These are phyloP conservation scores for Saccharomyces pastorianus DNA, from an alignment of 1,139 yeast species.

Conservation along the genomic window DNA sequence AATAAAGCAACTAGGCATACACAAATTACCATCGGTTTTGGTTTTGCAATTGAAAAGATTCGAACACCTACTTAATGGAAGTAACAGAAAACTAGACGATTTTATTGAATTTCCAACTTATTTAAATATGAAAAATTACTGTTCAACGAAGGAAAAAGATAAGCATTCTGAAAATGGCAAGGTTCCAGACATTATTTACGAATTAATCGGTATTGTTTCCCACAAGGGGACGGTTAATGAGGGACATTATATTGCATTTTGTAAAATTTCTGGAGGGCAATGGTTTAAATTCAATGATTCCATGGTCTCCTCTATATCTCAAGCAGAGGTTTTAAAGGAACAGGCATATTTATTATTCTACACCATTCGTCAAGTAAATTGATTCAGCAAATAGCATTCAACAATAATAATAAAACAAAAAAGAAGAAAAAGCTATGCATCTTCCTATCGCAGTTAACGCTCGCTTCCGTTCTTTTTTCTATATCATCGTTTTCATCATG, in stretches of 20 bases:
- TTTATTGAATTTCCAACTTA: conserved; percentile 65
- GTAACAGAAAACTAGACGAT: conserved; percentile 59
- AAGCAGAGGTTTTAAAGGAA: conserved; percentile 55
- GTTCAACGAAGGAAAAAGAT: conserved; percentile 27
- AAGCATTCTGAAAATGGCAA: conserved; percentile 7
- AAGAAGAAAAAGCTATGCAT: not conserved
- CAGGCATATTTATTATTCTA: conserved; percentile 79
- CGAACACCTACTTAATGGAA: conserved; percentile 57
- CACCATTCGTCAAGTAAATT: conserved; percentile 37
- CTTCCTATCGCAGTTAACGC: not conserved
- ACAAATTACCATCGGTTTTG: conserved; percentile 65
- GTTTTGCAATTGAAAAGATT: conserved; percentile 82
- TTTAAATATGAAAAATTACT: conserved; percentile 61
- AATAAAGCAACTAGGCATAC: conserved; percentile 59
- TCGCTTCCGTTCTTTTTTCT: not conserved
- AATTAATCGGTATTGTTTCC: conserved; percentile 76
- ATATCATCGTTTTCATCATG: not conserved
- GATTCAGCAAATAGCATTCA: not conserved
- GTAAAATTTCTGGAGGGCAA: conserved; percentile 59
- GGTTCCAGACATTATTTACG: conserved; percentile 44
- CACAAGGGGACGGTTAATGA: conserved; percentile 91
- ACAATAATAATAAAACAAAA: not conserved
- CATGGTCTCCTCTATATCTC: conserved; percentile 59
- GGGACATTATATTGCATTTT: conserved; percentile 82
- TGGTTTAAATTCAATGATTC: conserved; percentile 95